Evolutionary conservation across 176 grass and related monocot species (phyloP).

Genomic region (Oryza longistaminata): DNA sequence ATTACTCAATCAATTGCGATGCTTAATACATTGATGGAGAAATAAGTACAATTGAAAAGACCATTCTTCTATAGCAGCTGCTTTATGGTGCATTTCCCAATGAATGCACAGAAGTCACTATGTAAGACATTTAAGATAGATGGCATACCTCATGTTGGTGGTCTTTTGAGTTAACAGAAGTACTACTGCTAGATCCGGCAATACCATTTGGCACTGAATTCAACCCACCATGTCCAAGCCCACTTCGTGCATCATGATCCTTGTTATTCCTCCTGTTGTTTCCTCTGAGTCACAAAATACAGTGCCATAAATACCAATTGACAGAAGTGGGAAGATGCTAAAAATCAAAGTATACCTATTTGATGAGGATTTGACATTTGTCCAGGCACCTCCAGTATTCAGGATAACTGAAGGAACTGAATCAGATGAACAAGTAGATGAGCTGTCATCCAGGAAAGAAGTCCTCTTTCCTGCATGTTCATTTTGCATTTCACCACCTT

Average conservation of each 20-base stretch:
- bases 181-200: slow-evolving; percentile 39
- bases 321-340: neutral
- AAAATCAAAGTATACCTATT: slow-evolving; percentile 60
- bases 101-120: slow-evolving; percentile 13
- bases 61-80: neutral
- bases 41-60: slow-evolving; percentile 16
- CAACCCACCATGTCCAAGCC: slow-evolving; percentile 33
- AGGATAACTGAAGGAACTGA: slow-evolving; percentile 64
- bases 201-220: slow-evolving; percentile 48
- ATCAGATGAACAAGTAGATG: slow-evolving; percentile 89
- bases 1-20: slow-evolving; percentile 19
- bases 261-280: slow-evolving; percentile 57
- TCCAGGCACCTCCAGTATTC: slow-evolving; percentile 53
- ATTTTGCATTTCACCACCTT: slow-evolving; percentile 56
- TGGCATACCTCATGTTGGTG: slow-evolving; percentile 47
- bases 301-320: slow-evolving; percentile 33
- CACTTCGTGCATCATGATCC: slow-evolving; percentile 42
- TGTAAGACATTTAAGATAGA: slow-evolving; percentile 16
- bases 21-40: neutral
- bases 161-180: slow-evolving; percentile 41
- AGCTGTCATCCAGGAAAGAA: slow-evolving; percentile 74
- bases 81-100: neutral
- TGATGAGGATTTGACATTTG: slow-evolving; percentile 66
- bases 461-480: slow-evolving; percentile 66
- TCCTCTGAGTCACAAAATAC: slow-evolving; percentile 52